Percentiles rank a stretch among this genome's conserved stretches.
These are phyloP conservation scores for Lupinus albus DNA, from an alignment of 306 rosid genomes.

Conservation along the genomic window DNA sequence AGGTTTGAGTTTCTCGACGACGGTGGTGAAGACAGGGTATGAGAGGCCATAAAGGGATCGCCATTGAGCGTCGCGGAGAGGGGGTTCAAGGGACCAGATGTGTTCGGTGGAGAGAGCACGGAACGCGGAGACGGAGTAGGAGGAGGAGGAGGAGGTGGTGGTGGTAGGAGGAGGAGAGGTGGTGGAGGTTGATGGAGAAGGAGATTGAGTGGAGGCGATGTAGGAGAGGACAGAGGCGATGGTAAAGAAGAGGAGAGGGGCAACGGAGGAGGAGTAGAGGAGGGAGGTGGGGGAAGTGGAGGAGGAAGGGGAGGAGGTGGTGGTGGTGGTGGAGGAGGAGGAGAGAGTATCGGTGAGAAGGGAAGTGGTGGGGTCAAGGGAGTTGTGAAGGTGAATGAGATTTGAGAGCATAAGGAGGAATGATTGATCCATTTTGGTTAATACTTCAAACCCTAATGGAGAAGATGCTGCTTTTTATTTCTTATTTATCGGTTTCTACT, in stretches of 20 bases:
- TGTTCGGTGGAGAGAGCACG: constrained; percentile 92
- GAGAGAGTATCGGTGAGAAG: constrained; percentile 65
- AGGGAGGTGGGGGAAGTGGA: constrained; percentile 56
- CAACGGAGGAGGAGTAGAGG: constrained; percentile 79
- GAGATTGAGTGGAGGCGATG: constrained; percentile 64
- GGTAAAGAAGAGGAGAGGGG: constrained; percentile 95
- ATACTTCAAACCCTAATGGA: constrained; percentile 34
- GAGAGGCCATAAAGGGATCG: constrained; percentile 89
- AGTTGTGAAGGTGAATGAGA: constrained; percentile 88
- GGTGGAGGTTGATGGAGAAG: constrained; percentile 30
- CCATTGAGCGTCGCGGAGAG: constrained; percentile 92
- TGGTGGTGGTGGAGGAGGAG: constrained; percentile 50
- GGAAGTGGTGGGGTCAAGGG: constrained; percentile 79
- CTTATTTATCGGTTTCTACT: too few species aligned
- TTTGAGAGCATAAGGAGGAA: constrained; percentile 81
- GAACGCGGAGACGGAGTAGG: constrained; percentile 83
- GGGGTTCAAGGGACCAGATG: constrained; percentile 96
- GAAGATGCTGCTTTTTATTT: too few species aligned
- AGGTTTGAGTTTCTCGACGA: constrained; percentile 87
- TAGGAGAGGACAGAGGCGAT: constrained; percentile 89
- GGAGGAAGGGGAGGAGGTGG: neutral
- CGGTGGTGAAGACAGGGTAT: constrained; percentile 84
- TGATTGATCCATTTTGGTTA: constrained; percentile 61
- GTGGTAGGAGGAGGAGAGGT: constrained; percentile 7
- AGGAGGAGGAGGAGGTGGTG: constrained; percentile 63